These are phyloP conservation scores for Camellia oleifera DNA, from an alignment of 179 eudicot species.

Conservation along the genomic window DNA sequence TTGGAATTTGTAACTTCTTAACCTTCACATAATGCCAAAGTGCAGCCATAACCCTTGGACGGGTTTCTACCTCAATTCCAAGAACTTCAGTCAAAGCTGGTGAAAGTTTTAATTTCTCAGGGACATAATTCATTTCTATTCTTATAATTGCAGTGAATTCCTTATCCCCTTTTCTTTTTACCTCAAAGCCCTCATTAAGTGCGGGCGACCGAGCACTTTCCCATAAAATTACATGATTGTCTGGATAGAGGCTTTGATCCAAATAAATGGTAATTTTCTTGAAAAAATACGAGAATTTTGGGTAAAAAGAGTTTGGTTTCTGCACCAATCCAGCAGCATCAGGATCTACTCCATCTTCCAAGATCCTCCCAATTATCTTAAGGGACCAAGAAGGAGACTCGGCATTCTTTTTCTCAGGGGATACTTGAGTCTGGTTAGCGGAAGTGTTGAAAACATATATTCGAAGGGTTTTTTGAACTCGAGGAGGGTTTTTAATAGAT, in stretches of 20 bases:
- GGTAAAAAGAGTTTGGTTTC: slow-evolving; percentile 31
- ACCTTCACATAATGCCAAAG: slow-evolving; percentile 83
- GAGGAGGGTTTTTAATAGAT: slow-evolving; percentile 50
- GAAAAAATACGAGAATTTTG: slow-evolving; percentile 85
- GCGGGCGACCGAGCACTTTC: slow-evolving; percentile 71
- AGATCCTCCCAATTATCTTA: slow-evolving; percentile 68
- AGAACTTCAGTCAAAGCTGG: slow-evolving; percentile 63
- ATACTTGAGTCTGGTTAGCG: slow-evolving; percentile 48
- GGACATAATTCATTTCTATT: slow-evolving; percentile 76
- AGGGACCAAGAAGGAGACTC: slow-evolving; percentile 85
- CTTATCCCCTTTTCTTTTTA: slow-evolving; percentile 88
- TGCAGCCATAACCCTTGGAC: slow-evolving; percentile 61
- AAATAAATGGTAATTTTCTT: slow-evolving; percentile 77
- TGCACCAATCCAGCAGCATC: slow-evolving; percentile 21
- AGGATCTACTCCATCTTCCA: slow-evolving; percentile 55
- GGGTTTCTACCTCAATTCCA: slow-evolving; percentile 85
- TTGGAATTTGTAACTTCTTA: slow-evolving; percentile 71
- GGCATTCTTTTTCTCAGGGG: slow-evolving; percentile 31
- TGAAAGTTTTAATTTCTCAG: slow-evolving; percentile 76
- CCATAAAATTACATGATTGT: slow-evolving; percentile 80
- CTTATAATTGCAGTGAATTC: slow-evolving; percentile 79
- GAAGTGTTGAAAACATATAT: slow-evolving; percentile 77
- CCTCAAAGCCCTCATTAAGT: slow-evolving; percentile 84
- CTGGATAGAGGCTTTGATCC: slow-evolving; percentile 78
- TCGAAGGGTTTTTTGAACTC: slow-evolving; percentile 63